Base-by-base conservation (phyloP, 2,329 filamentous ascomycete species). In the Botryotinia narcissicola region DNA sequence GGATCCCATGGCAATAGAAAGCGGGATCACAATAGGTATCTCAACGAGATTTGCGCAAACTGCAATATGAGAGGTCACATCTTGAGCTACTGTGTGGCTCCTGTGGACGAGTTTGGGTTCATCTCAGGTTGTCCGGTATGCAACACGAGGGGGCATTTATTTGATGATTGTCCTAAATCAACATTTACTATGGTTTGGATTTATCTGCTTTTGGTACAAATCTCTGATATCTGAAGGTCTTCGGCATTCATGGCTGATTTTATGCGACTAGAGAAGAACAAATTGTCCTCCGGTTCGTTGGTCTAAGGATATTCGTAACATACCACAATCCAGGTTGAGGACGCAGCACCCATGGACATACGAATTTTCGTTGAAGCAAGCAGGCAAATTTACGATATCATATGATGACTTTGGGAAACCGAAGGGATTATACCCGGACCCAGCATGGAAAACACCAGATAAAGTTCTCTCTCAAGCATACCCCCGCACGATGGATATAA, bases 81-180 rank as follows among this genome's bases (percentile, higher is more conserved):
- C 10, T 44, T 69, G 37, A 12, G 7, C 9, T 14, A 2, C 10
- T 69, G 66, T n/a, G 22, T 57, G 18, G 35, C 48, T 25, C 66
- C 66, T 16, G 66, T 69, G 37, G 66, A 69, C 42, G 37, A 69
- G 9, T 69, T 57, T 42, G 66, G 66, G 4, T 69, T 69, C 7
- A 44, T 69, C 18, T 69, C 66, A 18, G 66, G 66, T 25, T 68
- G 66, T 32, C 66, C 48, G n/a, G 4, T 4, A 25, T 57, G 66
- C n/a, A 69, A 69, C 10, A 57, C 25, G 5, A 69, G 14, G 16
- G 9, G 10, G 18, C 66, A 69, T 32, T 25, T 32, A 42, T 69
- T 16, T 4, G 35, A 67, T 9, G 14, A 40, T 40, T 40, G 37
- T 40, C 10, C 37, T 40, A 40, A 40, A 40, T 10, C 37, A 40